Conservation (phyloP, 306 rosid species). For the Dryas octopetala region DNA sequence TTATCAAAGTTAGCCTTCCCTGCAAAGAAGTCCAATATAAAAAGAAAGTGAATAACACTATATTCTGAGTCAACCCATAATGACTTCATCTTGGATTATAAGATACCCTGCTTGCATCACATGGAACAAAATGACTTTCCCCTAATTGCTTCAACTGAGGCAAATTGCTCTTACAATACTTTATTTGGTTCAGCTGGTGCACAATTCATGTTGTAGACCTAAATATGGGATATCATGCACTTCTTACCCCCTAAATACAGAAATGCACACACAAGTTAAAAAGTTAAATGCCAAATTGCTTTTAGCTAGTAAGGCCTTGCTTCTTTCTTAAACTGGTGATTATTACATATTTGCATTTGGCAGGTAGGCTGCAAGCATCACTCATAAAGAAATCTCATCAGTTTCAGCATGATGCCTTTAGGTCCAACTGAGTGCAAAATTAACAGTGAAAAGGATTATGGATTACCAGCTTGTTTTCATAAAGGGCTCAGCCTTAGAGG, state of each 20-base stretch:
- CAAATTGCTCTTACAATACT: background rate
- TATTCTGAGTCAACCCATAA: constrained; percentile 11
- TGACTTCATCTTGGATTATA: background rate
- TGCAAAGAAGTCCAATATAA: constrained; percentile 24
- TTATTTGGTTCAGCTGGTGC: constrained; percentile 2
- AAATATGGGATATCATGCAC: background rate
- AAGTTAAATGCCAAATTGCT: background rate
- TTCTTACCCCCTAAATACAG: no score
- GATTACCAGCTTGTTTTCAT: background rate
- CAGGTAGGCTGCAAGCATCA: background rate
- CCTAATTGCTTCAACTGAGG: background rate
- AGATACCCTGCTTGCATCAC: background rate
- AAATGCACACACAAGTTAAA: background rate
- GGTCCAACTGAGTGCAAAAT: background rate
- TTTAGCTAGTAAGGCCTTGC: constrained; percentile 1
- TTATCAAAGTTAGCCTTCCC: constrained; percentile 42
- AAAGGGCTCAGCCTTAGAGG: background rate
- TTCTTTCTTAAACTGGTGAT: background rate
- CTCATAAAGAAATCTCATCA: background rate
- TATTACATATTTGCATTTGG: background rate
- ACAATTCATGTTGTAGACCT: background rate
- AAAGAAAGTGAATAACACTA: constrained; percentile 9
- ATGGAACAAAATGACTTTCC: constrained; percentile 1
- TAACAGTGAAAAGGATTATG: background rate
- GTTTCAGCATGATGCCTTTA: constrained; percentile 5